phyloP scores from a whole-genome alignment of 768 basidiomycete species.

The Leccinum aurantiacum region DNA sequence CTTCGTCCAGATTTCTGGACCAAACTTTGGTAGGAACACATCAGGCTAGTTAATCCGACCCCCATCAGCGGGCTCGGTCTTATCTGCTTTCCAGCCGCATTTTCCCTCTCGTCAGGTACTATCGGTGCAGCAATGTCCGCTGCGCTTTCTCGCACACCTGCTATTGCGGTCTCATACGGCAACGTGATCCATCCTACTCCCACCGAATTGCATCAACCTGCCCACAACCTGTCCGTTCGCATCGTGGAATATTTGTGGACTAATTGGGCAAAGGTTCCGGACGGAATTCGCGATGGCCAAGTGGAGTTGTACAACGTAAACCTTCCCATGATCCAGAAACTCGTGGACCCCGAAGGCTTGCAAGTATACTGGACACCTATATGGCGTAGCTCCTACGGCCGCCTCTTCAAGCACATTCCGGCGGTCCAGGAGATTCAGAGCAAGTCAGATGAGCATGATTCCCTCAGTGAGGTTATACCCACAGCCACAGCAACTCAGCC shows the following conservation, averaged over 20 bases:
- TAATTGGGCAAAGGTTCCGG: constrained; percentile 77
- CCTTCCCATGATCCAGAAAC: constrained; percentile 73
- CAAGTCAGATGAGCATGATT: constrained; percentile 45
- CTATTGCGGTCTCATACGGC: constrained; percentile 89
- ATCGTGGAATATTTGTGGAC: constrained; percentile 77
- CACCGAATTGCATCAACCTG: constrained; percentile 57
- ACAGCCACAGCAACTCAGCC: constrained; percentile 14
- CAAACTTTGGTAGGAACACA: constrained; percentile 83
- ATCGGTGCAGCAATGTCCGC: constrained; percentile 88
- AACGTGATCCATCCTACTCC: constrained; percentile 73
- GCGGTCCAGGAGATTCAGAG: constrained; percentile 18
- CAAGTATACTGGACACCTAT: constrained; percentile 78
- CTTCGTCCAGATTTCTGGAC: constrained; percentile 68
- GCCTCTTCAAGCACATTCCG: constrained; percentile 62
- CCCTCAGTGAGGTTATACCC: constrained; percentile 20
- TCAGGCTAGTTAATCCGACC: constrained; percentile 50
- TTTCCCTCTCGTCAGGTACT: constrained; percentile 88
- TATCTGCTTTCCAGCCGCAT: constrained; percentile 56
- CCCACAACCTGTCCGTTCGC: constrained; percentile 62
- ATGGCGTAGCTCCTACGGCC: constrained; percentile 84
- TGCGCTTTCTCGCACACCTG: constrained; percentile 64
- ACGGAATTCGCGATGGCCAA: constrained; percentile 56
- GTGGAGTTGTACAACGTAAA: constrained; percentile 88
- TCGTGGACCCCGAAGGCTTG: constrained; percentile 59
- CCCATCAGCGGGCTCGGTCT: constrained; percentile 1